Conservation (phyloP, 768 basidiomycete genomes). For the Boletus reticulatus region DNA sequence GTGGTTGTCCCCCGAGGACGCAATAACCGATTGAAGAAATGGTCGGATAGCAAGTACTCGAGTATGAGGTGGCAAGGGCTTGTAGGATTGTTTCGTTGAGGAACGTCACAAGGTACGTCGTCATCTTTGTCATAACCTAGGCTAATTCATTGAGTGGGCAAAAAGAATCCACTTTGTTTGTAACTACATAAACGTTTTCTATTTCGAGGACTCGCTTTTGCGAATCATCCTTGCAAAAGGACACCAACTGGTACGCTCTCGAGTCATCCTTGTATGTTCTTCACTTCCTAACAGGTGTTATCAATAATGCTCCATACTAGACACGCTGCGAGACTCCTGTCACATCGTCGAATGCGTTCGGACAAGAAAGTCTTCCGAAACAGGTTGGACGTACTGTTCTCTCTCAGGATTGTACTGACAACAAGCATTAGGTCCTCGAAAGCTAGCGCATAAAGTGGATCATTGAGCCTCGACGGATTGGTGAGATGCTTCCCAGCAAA, state of each 20-base stretch:
- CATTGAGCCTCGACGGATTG: conserved; percentile 74
- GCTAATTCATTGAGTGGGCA: too few species aligned
- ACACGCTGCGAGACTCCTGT: too few species aligned
- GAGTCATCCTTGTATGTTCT: conserved; percentile 8
- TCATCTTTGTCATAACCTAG: neutral
- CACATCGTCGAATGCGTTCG: too few species aligned
- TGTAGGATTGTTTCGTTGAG: conserved; percentile 92
- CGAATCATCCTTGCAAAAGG: too few species aligned
- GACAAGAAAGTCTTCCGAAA: conserved; percentile 85
- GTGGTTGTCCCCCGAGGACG: conserved; percentile 43
- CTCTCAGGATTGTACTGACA: too few species aligned
- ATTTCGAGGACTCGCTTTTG: conserved; percentile 90
- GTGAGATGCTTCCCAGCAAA: conserved; percentile 53
- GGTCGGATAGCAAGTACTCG: conserved; percentile 82
- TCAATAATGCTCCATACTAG: neutral
- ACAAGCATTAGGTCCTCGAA: conserved; percentile 61
- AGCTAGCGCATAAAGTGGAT: conserved; percentile 86
- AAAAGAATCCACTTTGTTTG: too few species aligned
- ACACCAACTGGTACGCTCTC: conserved; percentile 33
- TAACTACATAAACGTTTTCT: conserved; percentile 82
- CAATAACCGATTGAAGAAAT: conserved; percentile 88
- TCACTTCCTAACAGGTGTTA: too few species aligned
- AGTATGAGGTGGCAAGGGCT: conserved; percentile 85
- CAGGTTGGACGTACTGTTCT: conserved; percentile 47
- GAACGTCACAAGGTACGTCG: conserved; percentile 77